Conservation (phyloP, 1,284 basidiomycete species). For the Wolfiporia cocos region DNA sequence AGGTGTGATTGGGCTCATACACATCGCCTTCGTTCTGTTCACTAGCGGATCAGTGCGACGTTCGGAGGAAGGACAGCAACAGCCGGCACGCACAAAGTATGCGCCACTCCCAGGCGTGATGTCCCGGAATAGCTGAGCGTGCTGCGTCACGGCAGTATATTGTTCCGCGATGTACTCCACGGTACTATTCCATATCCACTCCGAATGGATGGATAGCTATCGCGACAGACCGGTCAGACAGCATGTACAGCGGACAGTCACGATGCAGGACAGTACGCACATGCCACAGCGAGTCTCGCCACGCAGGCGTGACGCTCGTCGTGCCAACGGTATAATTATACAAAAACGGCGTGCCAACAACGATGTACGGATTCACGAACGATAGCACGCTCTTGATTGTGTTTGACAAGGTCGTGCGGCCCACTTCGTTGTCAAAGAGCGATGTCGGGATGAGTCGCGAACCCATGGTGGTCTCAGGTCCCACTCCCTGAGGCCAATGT, state of each 20-base stretch:
- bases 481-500: conserved; percentile 17
- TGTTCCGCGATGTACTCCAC: conserved; percentile 26
- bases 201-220: conserved; percentile 19
- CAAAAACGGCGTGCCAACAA: conserved; percentile 33
- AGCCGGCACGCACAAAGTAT: conserved; percentile 35
- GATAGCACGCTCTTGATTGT: conserved; percentile 22
- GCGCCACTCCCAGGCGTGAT: conserved; percentile 43
- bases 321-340: conserved; percentile 34
- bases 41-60: not conserved
- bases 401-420: conserved; percentile 19
- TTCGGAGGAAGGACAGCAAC: conserved; percentile 1
- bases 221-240: too few relatives aligned
- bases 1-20: conserved; percentile 45
- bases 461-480: conserved; percentile 23
- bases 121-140: conserved; percentile 34
- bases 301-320: conserved; percentile 42
- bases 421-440: conserved; percentile 21
- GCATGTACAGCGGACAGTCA: too few relatives aligned
- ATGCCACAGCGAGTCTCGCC: conserved; percentile 43
- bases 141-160: conserved; percentile 30
- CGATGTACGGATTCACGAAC: conserved; percentile 23
- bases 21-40: conserved; percentile 54
- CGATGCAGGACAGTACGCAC: too few relatives aligned
- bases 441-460: conserved; percentile 25
- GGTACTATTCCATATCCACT: conserved; percentile 38